Evolutionary conservation across 805 yeast genomes (phyloP).

Genomic region (Ogataea henricii): DNA sequence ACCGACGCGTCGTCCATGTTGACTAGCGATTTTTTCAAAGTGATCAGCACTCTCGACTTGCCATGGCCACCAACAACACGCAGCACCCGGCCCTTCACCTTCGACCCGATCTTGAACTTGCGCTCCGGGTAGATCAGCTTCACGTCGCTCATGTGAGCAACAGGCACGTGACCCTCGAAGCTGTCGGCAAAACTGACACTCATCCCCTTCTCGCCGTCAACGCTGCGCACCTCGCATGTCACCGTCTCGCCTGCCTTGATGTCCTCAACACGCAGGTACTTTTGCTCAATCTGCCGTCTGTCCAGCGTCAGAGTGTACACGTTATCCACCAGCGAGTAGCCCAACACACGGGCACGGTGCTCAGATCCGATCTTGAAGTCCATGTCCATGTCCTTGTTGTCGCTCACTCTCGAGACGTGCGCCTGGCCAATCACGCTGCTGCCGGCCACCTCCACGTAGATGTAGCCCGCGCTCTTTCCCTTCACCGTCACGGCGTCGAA

Average conservation of each 20-base stretch:
- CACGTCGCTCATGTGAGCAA: slow-evolving; percentile 79
- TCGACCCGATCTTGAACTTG: slow-evolving; percentile 83
- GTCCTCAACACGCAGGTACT: slow-evolving; percentile 69
- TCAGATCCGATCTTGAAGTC: slow-evolving; percentile 63
- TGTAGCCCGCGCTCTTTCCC: slow-evolving; percentile 58
- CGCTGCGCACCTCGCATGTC: slow-evolving; percentile 54
- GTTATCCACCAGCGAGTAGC: slow-evolving; percentile 67
- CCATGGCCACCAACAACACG: slow-evolving; percentile 46
- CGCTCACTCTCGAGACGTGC: slow-evolving; percentile 71
- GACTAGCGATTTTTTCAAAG: slow-evolving; percentile 84
- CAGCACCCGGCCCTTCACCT: slow-evolving; percentile 74
- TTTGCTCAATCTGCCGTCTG: slow-evolving; percentile 59
- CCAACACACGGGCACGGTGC: slow-evolving; percentile 77
- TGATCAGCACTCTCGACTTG: slow-evolving; percentile 54
- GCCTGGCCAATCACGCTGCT: slow-evolving; percentile 64
- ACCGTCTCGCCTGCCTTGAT: slow-evolving; percentile 74
- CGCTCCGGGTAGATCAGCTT: slow-evolving; percentile 87
- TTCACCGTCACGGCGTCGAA: slow-evolving; percentile 60
- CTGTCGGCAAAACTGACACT: slow-evolving; percentile 63
- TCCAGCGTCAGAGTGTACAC: slow-evolving; percentile 69
- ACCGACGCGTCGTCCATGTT: slow-evolving; percentile 59
- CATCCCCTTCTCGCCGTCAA: slow-evolving; percentile 67
- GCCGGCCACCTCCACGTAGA: slow-evolving; percentile 59
- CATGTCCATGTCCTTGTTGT: slow-evolving; percentile 44
- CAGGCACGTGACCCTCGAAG: slow-evolving; percentile 74